Conservation (phyloP, 2,329 filamentous ascomycete genomes). For the Curvularia eragrostidis region DNA sequence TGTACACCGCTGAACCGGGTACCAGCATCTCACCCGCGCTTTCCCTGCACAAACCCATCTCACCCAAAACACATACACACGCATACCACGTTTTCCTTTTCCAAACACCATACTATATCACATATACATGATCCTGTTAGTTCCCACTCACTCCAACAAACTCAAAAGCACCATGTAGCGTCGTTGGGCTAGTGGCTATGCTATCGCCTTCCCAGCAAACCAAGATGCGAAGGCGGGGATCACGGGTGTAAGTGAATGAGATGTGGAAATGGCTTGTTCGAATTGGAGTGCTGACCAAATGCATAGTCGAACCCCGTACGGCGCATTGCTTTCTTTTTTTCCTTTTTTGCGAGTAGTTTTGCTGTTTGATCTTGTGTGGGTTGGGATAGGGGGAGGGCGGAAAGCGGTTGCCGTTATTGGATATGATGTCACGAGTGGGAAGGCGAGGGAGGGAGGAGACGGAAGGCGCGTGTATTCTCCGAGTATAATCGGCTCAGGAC, state of each 20-base stretch:
- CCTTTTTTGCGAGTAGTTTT: not conserved
- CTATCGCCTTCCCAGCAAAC: slow-evolving; percentile 47
- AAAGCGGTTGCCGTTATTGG: not conserved
- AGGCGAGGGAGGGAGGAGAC: not conserved
- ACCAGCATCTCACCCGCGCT: slow-evolving; percentile 2
- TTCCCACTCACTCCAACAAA: not conserved
- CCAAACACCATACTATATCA: not conserved
- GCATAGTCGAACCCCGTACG: slow-evolving; percentile 25
- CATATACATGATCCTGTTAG: not conserved
- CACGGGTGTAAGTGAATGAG: slow-evolving; percentile 39
- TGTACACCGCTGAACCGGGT: not conserved
- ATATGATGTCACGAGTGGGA: not conserved
- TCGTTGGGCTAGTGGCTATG: slow-evolving; percentile 49
- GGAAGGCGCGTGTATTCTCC: not conserved
- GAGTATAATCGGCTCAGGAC: not conserved
- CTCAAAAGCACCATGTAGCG: slow-evolving; percentile 25
- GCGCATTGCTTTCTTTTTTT: slow-evolving; percentile 20
- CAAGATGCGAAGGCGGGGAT: slow-evolving; percentile 36
- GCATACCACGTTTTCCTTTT: not conserved
- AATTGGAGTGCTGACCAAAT: slow-evolving; percentile 1
- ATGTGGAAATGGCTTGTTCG: slow-evolving; percentile 2
- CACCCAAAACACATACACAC: not conserved
- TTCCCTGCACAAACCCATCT: not conserved
- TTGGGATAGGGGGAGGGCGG: not conserved
- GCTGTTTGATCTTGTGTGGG: not conserved